Evolutionary conservation across 768 basidiomycete species (phyloP).

Genomic region (Agaricus bisporus): DNA sequence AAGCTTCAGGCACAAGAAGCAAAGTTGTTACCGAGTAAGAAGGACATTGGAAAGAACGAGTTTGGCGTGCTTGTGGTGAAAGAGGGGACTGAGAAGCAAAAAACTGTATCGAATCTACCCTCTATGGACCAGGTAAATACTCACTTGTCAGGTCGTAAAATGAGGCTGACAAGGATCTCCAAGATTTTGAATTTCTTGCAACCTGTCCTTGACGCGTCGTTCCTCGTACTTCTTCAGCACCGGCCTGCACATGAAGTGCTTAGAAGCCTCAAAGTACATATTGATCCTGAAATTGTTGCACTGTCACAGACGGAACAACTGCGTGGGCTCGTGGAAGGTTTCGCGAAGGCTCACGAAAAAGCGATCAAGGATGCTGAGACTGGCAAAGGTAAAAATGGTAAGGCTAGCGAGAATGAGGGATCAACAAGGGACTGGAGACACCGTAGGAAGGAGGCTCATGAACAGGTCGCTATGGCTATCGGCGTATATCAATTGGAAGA

Average conservation of each 20-base stretch:
- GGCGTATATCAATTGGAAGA: constrained; percentile 73
- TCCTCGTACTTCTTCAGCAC: constrained; percentile 61
- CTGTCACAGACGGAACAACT: constrained; percentile 48
- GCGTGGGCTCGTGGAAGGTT: constrained; percentile 57
- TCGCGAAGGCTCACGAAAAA: constrained; percentile 48
- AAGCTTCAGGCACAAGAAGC: constrained; percentile 22
- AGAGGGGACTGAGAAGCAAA: constrained; percentile 8
- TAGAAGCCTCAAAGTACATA: constrained; percentile 37
- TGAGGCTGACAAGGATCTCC: not conserved
- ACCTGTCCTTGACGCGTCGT: constrained; percentile 64
- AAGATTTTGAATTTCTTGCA: constrained; percentile 60
- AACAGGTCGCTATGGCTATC: constrained; percentile 45
- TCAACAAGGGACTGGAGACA: constrained; percentile 43
- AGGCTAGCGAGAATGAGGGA: constrained; percentile 25
- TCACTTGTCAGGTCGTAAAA: not conserved
- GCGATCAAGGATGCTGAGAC: constrained; percentile 34
- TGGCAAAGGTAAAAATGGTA: constrained; percentile 24
- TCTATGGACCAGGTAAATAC: constrained; percentile 33
- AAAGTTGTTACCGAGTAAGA: constrained; percentile 32
- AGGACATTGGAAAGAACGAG: constrained; percentile 32
- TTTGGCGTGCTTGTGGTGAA: constrained; percentile 33
- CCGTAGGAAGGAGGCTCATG: constrained; percentile 46
- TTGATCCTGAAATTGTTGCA: constrained; percentile 50
- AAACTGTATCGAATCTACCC: constrained; percentile 29
- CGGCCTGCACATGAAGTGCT: constrained; percentile 52